Base-by-base conservation (phyloP, 495 filamentous ascomycete species). In the Astrothelium subdiscretum region DNA sequence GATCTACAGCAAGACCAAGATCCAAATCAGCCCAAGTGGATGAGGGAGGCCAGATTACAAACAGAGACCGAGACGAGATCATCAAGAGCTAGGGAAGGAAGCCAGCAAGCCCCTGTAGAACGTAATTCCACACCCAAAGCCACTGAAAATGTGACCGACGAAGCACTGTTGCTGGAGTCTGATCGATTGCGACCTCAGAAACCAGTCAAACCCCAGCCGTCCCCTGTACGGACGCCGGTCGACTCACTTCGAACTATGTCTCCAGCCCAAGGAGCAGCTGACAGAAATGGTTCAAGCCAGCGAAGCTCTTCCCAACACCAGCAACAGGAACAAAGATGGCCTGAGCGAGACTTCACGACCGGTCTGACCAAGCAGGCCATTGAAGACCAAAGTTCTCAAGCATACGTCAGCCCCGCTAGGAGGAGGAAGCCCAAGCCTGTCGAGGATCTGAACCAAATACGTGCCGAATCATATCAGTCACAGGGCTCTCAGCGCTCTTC, bases 1-100 rank as follows among this genome's bases (percentile, higher is more conserved):
- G 94, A 98, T 22, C 87, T 97, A 65, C 92, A 96, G 66, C 72
- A 80, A 1, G 86, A 88, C 65, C 91, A 95, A 66, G 94, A 96
- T 70, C 78, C 89, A 1, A 90, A 71, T 69, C 89, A 96, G 69
- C 94, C 94, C 1, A 92, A 89, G 67, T 98, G 94, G 94, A 95
- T 98, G 92, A 82, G 84, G 67, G 88, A 90, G 59, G 77, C 81
- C 26, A 77, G 79, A 26, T 26, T 29, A 54, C 48, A 54, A 54
- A 24, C 48, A 32, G 61, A 35, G 26, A 32, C 38, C 5, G 31
- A 35, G 48, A 62, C 3, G n/a, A 26, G 32, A 31, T 11, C 24
- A 58, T 31, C 27, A 32, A 10, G 35, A 32, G 61, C 24, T 42
- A 35, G 61, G 22, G 48, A 54, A 54, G 24, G 48, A 24, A 54